Base-by-base conservation (phyloP, 2,329 filamentous ascomycete species). In the Botrytis pseudocinerea region DNA sequence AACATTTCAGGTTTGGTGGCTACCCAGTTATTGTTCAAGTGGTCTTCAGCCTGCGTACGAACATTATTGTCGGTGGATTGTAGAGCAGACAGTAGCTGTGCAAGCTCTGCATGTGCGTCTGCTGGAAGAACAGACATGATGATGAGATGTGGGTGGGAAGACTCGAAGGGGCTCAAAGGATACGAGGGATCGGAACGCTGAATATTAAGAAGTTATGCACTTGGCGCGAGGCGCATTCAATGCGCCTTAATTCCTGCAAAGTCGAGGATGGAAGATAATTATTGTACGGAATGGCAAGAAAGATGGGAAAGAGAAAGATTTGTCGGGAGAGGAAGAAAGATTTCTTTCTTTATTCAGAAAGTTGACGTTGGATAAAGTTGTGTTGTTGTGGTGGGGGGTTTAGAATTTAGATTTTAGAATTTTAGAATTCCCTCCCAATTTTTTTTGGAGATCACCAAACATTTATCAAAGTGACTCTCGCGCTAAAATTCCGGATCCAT, bases 21-120 rank as follows among this genome's bases (percentile, higher is more conserved):
- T 51, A 94, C 92, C 96, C 96, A 99, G 86, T 94, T 95, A 83
- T 90, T 93, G 82, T 94, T 93, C 76, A 99, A 86, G 82, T 95
- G 92, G 77, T 97, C 93, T 83, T 99, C 96, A 70, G 95, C 95
- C 82, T 93, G 90, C 44, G 92, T 90, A 81, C 96, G 92, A 79
- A 93, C 87, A 73, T 87, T 87, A 85, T 99, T 99, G 85, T 99
- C 95, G 78, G 94, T 85, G 65, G 93, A 95, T 84, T 96, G 93
- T 77, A 99, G 89, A 78, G 92, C 95, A 84, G 93, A 90, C 82
- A 99, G 87, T 78, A 99, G 90, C 88, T 95, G 92, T 77, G 88
- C 87, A 80, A 99, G 91, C 85, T 95, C 93, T 78, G 90, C 87
- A 82, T 96, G 93, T 80, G 96, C 88, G 81, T 98, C 93, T 77